Evolutionary conservation across 108 stramenopile genomes (phyloP).

Genomic region (Heterococcus sp.): DNA sequence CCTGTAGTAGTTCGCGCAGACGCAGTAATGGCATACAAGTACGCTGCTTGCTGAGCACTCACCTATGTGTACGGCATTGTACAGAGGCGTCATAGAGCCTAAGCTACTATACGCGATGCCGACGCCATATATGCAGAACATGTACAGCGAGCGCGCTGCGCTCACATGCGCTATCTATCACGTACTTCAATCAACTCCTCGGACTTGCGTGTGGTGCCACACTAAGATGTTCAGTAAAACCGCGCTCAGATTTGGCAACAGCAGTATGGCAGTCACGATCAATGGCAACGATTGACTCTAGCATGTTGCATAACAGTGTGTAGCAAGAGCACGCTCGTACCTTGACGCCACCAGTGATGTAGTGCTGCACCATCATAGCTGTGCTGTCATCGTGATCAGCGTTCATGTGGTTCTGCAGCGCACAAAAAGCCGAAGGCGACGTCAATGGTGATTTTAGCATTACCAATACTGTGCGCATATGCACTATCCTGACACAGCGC

Average conservation of each 20-base stretch:
- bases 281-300: too few species aligned
- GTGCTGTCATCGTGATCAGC: slow-evolving; percentile 81
- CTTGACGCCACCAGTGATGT: slow-evolving; percentile 50
- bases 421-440: too few species aligned
- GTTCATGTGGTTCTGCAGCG: slow-evolving; percentile 85
- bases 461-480: too few species aligned
- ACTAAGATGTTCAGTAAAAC: too few species aligned
- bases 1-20: slow-evolving; percentile 61
- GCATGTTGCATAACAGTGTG: too few species aligned
- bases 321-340: too few species aligned
- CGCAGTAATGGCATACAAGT: background rate
- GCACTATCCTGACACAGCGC: too few species aligned
- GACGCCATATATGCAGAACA: background rate
- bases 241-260: too few species aligned
- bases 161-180: background rate
- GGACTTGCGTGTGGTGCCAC: too few species aligned
- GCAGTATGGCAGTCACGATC: too few species aligned
- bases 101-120: background rate
- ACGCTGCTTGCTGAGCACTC: background rate
- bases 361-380: slow-evolving; percentile 77
- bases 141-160: background rate
- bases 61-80: background rate
- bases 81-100: background rate
- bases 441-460: too few species aligned
- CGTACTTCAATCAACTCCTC: background rate